These are phyloP conservation scores for Syzygium aqueum DNA, from an alignment of 345 rosid species.

Conservation along the genomic window DNA sequence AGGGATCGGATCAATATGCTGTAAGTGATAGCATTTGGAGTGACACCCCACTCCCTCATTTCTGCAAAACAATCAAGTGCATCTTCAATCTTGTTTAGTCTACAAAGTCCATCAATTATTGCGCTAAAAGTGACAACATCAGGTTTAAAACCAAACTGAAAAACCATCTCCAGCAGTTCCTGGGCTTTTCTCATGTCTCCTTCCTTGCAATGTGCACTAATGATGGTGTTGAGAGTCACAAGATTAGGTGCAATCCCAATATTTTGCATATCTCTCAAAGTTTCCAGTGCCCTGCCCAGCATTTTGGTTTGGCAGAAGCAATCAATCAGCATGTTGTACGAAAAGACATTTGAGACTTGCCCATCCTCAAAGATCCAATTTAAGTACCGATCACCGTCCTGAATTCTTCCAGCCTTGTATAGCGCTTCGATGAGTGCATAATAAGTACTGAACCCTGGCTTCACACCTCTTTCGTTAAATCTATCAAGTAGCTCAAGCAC, in stretches of 20 bases:
- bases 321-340: conserved; percentile 67
- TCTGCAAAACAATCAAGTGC: conserved; percentile 78
- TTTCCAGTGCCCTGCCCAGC: conserved; percentile 37
- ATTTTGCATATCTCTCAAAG: conserved; percentile 40
- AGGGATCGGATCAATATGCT: conserved; percentile 54
- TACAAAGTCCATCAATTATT: conserved; percentile 71
- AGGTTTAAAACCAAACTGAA: conserved; percentile 51
- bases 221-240: conserved; percentile 74
- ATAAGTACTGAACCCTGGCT: conserved; percentile 49
- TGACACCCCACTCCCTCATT: conserved; percentile 75
- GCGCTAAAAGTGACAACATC: conserved; percentile 75
- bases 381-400: conserved; percentile 43
- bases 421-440: conserved; percentile 54
- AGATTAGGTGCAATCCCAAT: conserved; percentile 57
- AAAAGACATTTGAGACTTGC: conserved; percentile 37
- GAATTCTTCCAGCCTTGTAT: conserved; percentile 30
- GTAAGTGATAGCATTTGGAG: conserved; percentile 63
- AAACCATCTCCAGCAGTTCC: conserved; percentile 36
- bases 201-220: conserved; percentile 43
- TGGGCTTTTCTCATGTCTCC: conserved; percentile 38
- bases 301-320: conserved; percentile 63
- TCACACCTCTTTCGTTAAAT: conserved; percentile 42
- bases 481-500: conserved; percentile 46
- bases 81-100: conserved; percentile 46
- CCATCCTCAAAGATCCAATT: conserved; percentile 38